phyloP scores from a whole-genome alignment of 768 basidiomycete genomes.

The Polyporus arcularius region DNA sequence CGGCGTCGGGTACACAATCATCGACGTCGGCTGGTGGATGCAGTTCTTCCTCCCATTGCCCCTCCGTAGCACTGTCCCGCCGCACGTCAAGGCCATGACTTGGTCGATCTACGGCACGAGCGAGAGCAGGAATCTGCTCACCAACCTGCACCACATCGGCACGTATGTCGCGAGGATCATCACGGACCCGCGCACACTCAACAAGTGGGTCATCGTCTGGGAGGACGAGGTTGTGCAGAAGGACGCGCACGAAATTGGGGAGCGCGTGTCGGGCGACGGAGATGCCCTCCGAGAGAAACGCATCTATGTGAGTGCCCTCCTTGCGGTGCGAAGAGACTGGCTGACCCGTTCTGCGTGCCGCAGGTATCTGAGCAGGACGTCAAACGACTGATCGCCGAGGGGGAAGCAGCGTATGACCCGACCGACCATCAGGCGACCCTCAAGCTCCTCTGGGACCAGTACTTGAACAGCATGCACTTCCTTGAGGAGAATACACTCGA shows the following conservation, averaged over 20 bases:
- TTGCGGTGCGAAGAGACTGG: constrained; percentile 11
- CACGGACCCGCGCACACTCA: constrained; percentile 34
- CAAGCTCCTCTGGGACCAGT: neutral
- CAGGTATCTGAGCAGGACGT: too few relatives aligned
- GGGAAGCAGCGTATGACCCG: neutral
- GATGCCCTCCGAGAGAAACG: constrained; percentile 9
- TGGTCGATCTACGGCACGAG: too few relatives aligned
- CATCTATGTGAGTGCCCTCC: neutral
- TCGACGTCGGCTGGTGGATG: too few relatives aligned
- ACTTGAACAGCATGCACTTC: constrained; percentile 19
- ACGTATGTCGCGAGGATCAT: constrained; percentile 31
- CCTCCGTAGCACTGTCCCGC: too few relatives aligned
- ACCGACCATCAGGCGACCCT: constrained; percentile 1
- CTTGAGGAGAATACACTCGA: constrained; percentile 30
- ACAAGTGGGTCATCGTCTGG: constrained; percentile 30
- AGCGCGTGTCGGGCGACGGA: constrained; percentile 27
- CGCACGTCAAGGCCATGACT: too few relatives aligned
- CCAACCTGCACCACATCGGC: constrained; percentile 21
- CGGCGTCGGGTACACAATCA: too few relatives aligned
- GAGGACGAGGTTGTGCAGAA: constrained; percentile 29
- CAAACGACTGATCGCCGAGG: too few relatives aligned
- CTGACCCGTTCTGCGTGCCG: constrained; percentile 8
- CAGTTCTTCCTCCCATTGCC: too few relatives aligned
- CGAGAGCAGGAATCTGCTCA: too few relatives aligned
- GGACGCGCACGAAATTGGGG: constrained; percentile 27